A percentile compares a stretch with the other conserved stretches of the same genome.
Evolutionary conservation across 2,329 filamentous ascomycete species (phyloP).

Genomic region (Zasmidium citrigriseum): DNA sequence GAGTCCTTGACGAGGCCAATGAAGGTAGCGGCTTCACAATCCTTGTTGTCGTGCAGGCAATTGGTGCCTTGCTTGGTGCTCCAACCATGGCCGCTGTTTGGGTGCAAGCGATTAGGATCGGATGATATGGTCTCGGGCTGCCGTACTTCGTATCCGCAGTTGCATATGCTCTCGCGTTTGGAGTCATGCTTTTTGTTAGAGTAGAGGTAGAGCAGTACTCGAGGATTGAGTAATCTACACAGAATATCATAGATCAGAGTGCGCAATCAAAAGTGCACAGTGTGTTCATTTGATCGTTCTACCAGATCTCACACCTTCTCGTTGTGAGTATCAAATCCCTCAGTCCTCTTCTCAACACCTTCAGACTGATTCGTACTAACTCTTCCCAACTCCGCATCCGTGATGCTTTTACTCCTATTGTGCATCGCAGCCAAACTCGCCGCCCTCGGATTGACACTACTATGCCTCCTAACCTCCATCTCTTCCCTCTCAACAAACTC

Average conservation of each 20-base stretch:
- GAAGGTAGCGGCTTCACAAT: neutral
- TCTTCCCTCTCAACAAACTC: constrained; percentile 53
- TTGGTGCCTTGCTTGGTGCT: neutral
- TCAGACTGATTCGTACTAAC: neutral
- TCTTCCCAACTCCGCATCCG: constrained; percentile 8
- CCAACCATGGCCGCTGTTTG: neutral
- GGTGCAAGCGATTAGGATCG: neutral
- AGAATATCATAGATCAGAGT: too few species aligned
- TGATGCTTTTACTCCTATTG: constrained; percentile 8
- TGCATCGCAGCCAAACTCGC: constrained; percentile 23
- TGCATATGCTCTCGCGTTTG: neutral
- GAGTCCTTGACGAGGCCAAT: neutral
- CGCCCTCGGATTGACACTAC: constrained; percentile 36
- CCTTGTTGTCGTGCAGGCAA: neutral
- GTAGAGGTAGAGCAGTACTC: neutral
- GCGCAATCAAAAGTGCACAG: too few species aligned
- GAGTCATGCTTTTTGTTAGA: neutral
- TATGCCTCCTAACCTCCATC: constrained; percentile 36
- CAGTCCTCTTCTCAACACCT: constrained; percentile 4
- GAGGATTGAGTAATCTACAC: neutral
- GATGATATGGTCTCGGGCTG: neutral
- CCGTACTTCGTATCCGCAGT: neutral
- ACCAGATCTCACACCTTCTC: constrained; percentile 10
- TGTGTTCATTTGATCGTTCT: too few species aligned
- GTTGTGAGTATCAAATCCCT: constrained; percentile 8